Evolutionary conservation across 495 filamentous ascomycete species (phyloP).

Genomic region (Ramalina intermedia): DNA sequence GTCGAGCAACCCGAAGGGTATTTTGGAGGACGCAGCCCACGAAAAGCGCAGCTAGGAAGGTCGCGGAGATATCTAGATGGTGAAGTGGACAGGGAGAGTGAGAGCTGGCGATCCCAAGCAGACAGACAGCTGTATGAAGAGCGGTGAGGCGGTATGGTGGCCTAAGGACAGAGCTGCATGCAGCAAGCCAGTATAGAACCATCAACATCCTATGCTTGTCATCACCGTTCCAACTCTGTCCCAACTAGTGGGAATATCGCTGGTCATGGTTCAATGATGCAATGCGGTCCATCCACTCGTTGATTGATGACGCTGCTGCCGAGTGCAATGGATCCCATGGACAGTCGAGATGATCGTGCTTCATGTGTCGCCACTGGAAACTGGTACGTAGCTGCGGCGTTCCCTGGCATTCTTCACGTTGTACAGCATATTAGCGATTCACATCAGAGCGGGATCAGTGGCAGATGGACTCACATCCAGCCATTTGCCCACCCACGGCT

Average conservation of each 20-base stretch:
- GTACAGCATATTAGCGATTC: slow-evolving; percentile 3
- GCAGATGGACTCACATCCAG: slow-evolving; percentile 29
- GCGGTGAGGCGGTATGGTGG: too few relatives aligned
- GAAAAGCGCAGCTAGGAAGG: slow-evolving; percentile 44
- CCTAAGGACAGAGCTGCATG: background rate
- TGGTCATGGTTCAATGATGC: too few relatives aligned
- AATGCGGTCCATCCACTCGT: too few relatives aligned
- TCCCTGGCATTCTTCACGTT: slow-evolving; percentile 8
- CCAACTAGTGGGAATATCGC: too few relatives aligned
- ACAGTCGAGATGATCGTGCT: too few relatives aligned
- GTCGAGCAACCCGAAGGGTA: slow-evolving; percentile 53
- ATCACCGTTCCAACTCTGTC: too few relatives aligned
- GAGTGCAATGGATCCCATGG: too few relatives aligned
- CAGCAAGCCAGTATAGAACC: too few relatives aligned
- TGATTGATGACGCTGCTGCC: too few relatives aligned
- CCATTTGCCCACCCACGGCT: slow-evolving; percentile 48
- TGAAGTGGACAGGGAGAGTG: background rate
- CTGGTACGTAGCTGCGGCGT: slow-evolving; percentile 14
- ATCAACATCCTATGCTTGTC: too few relatives aligned
- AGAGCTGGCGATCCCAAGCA: too few relatives aligned
- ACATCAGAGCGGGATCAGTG: slow-evolving; percentile 13
- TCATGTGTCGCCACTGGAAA: slow-evolving; percentile 12
- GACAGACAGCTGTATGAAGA: too few relatives aligned
- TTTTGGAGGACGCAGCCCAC: slow-evolving; percentile 52
- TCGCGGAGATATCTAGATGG: slow-evolving; percentile 9